A percentile compares a stretch with the other conserved stretches of the same genome.
These are phyloP conservation scores for Cladosporium colombiae DNA, from an alignment of 2,329 filamentous ascomycete species.

Conservation along the genomic window DNA sequence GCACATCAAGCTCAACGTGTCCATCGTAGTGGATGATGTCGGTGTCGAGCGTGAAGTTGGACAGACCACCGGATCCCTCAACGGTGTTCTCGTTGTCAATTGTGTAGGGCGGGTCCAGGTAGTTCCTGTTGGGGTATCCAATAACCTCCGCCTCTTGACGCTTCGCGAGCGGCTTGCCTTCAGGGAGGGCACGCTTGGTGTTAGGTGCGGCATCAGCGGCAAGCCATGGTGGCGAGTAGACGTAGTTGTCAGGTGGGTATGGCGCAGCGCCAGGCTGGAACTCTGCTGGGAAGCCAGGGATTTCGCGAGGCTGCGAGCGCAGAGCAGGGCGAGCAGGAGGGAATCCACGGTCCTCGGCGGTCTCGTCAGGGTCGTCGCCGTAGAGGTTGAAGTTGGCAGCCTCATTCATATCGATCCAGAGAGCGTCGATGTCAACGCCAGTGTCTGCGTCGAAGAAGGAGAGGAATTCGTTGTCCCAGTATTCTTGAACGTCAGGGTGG, in stretches of 20 bases:
- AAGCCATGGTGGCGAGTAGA: slow-evolving; percentile 24
- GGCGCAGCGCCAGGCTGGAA: slow-evolving; percentile 59
- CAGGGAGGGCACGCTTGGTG: slow-evolving; percentile 14
- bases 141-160: slow-evolving; percentile 30
- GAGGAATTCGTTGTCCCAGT: slow-evolving; percentile 70
- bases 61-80: slow-evolving; percentile 53
- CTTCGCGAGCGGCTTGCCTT: slow-evolving; percentile 11
- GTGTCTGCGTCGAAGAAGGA: slow-evolving; percentile 63
- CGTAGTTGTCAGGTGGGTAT: slow-evolving; percentile 18
- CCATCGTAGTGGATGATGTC: slow-evolving; percentile 67
- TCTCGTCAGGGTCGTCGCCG: slow-evolving; percentile 29
- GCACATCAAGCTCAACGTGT: slow-evolving; percentile 67
- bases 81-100: slow-evolving; percentile 57
- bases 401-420: slow-evolving; percentile 55
- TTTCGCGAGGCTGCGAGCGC: slow-evolving; percentile 60
- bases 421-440: slow-evolving; percentile 73
- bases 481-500: slow-evolving; percentile 61
- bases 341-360: slow-evolving; percentile 41
- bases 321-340: slow-evolving; percentile 56
- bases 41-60: slow-evolving; percentile 57
- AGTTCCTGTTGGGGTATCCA: slow-evolving; percentile 64
- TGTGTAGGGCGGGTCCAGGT: slow-evolving; percentile 64
- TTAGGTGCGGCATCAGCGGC: slow-evolving; percentile 56
- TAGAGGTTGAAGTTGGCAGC: slow-evolving; percentile 23
- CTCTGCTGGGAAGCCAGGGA: slow-evolving; percentile 68